Base-by-base conservation (phyloP, 2,329 filamentous ascomycete genomes). In the Fusarium anguioides region DNA sequence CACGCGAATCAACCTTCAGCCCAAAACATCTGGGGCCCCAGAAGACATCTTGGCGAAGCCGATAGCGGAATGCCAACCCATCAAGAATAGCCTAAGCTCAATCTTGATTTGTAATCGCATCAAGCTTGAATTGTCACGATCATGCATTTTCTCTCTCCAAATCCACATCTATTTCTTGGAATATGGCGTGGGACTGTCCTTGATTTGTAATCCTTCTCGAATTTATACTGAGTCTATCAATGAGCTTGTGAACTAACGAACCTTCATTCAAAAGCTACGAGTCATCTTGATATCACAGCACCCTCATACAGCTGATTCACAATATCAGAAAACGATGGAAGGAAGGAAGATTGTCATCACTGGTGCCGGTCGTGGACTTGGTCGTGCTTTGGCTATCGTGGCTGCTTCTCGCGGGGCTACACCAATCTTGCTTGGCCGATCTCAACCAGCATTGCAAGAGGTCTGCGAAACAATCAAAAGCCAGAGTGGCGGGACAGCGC, bases 101-200 rank as follows among this genome's bases (percentile, higher is more conserved):
- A 15, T 14, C 12, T 21, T 27, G 46, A 49, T 49, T 49, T 49
- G 46, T 49, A 18, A 41, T 49, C 46, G 10, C 11, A 21, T 12
- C 33, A n/a, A 26, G 10, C 18, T 49, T 23, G 26, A 49, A 3
- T 41, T 41, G 15, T 41, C 33, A 41, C 33, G 23, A 41, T 49
- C 46, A 49, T 21, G 33, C 33, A 49, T 10, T 31, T 41, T 11
- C 27, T 14, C 6, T 29, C 11, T 12, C 9, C 3, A 12, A 4
- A 12, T 29, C 27, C 3, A 27, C 5, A 27, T 29, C 14, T 24
- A 3, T 3, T 18, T 8, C 2, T 18, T 20, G 4, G 4, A 11
- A 11, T 18, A 24, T 2, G 3, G n/a, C 3, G 2, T 3, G 4
- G 18, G 8, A 3, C 10, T 6, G 4, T 1, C 6, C 0, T 14